A percentile compares a stretch with the other conserved stretches of the same genome.
phyloP scores from a whole-genome alignment of 2,329 filamentous ascomycete genomes.

The Epichloe elymi region DNA sequence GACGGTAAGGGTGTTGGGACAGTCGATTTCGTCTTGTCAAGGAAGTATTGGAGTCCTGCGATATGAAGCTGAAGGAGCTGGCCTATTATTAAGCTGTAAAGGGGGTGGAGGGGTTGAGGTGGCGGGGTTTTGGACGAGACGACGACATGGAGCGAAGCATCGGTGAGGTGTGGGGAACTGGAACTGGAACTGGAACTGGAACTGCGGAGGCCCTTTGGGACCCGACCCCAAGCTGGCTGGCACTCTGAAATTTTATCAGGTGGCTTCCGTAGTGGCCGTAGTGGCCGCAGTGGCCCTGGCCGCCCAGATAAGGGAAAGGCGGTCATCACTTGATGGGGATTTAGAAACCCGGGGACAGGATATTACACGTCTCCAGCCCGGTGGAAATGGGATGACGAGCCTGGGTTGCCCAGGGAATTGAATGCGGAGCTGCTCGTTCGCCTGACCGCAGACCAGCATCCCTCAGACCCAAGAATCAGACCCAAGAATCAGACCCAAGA shows the following conservation, averaged over 20 bases:
- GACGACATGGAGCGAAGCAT: slow-evolving; percentile 7
- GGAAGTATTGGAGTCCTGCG: neutral
- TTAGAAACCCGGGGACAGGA: neutral
- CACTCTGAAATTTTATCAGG: too few relatives aligned
- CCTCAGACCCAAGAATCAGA: too few relatives aligned
- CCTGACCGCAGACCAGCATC: too few relatives aligned
- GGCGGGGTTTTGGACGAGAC: slow-evolving; percentile 14
- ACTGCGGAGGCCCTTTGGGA: too few relatives aligned
- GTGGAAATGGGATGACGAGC: too few relatives aligned
- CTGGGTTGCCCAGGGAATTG: too few relatives aligned
- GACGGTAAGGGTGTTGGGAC: slow-evolving; percentile 3
- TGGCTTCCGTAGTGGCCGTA: too few relatives aligned
- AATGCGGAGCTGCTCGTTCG: too few relatives aligned
- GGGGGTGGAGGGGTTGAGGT: slow-evolving; percentile 14
- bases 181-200: too few relatives aligned
- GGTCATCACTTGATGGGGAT: slow-evolving; percentile 1
- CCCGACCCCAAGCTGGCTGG: too few relatives aligned
- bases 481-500: too few relatives aligned
- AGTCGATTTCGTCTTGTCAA: neutral
- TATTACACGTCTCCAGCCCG: neutral
- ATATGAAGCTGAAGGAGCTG: slow-evolving; percentile 4
- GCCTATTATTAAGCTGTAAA: neutral
- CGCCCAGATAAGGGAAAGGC: neutral
- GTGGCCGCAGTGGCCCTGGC: neutral
- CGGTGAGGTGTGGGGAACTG: slow-evolving; percentile 15